Conservation (phyloP, 2,329 filamentous ascomycete genomes). For the Teratosphaeria viscida region DNA sequence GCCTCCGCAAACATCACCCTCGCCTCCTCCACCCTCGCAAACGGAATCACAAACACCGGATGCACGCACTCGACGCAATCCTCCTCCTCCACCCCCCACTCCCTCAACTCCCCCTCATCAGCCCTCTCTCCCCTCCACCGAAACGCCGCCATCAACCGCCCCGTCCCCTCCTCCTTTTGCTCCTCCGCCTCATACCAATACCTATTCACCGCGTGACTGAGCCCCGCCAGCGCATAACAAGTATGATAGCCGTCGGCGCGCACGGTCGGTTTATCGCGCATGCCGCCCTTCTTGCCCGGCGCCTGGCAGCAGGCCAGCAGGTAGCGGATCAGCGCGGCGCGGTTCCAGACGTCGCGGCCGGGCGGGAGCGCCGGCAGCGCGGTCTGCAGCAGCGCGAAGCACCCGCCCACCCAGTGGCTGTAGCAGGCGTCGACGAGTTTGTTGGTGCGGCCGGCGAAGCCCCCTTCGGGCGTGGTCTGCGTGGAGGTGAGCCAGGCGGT, state of each 20-base stretch:
- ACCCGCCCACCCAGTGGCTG: slow-evolving; percentile 93
- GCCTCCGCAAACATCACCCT: slow-evolving; percentile 13
- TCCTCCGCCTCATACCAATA: slow-evolving; percentile 34
- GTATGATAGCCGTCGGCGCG: slow-evolving; percentile 86
- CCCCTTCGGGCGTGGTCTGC: slow-evolving; percentile 84
- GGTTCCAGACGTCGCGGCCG: slow-evolving; percentile 53
- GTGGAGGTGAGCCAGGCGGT: slow-evolving; percentile 81
- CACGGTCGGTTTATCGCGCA: slow-evolving; percentile 90
- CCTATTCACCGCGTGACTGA: slow-evolving; percentile 69
- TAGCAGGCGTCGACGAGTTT: slow-evolving; percentile 98
- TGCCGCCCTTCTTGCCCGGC: slow-evolving; percentile 58
- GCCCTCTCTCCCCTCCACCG: slow-evolving; percentile 36
- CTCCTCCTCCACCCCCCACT: slow-evolving; percentile 53
- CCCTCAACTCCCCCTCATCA: slow-evolving; percentile 41
- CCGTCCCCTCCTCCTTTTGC: slow-evolving; percentile 9
- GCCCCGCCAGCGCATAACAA: slow-evolving; percentile 78
- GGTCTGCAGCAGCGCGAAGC: slow-evolving; percentile 84
- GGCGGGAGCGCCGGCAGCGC: slow-evolving; percentile 45
- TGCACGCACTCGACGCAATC: slow-evolving; percentile 64
- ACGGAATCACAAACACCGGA: slow-evolving; percentile 76
- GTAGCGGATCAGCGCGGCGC: slow-evolving; percentile 77
- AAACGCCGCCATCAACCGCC: slow-evolving; percentile 30
- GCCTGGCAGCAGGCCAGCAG: slow-evolving; percentile 77
- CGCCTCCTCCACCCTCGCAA: slow-evolving; percentile 49
- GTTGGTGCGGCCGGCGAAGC: slow-evolving; percentile 88